A percentile compares a stretch with the other conserved stretches of the same genome.
Evolutionary conservation across 352 stramenopile species (phyloP).

Genomic region (Halophytophthora polymorphica): DNA sequence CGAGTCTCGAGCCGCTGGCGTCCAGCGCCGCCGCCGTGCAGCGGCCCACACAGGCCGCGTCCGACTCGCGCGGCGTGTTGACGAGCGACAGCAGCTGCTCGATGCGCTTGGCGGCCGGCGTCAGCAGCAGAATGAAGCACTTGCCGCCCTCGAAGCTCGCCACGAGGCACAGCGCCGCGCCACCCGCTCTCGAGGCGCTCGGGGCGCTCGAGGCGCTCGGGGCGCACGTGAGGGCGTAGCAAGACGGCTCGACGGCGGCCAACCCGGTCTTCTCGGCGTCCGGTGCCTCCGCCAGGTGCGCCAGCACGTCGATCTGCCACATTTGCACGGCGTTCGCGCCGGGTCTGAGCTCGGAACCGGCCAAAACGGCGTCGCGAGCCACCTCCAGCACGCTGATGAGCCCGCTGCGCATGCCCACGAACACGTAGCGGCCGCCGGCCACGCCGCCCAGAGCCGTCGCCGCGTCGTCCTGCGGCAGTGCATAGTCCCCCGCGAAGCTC

Average conservation of each 20-base stretch:
- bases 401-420: constrained; percentile 73
- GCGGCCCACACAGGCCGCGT: constrained; percentile 27
- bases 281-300: constrained; percentile 36
- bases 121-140: constrained; percentile 79
- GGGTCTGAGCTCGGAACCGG: constrained; percentile 32
- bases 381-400: constrained; percentile 70
- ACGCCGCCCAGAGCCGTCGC: constrained; percentile 46
- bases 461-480: constrained; percentile 61
- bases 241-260: constrained; percentile 26
- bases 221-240: constrained; percentile 53
- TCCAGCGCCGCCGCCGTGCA: constrained; percentile 56
- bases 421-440: constrained; percentile 51
- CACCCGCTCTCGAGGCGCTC: constrained; percentile 12
- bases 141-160: constrained; percentile 75
- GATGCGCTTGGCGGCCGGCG: constrained; percentile 52
- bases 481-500: constrained; percentile 49
- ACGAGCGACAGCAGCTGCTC: constrained; percentile 75
- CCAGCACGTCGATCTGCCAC: constrained; percentile 79
- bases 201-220: constrained; percentile 32
- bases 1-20: constrained; percentile 40
- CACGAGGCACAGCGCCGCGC: constrained; percentile 48
- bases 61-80: constrained; percentile 47
- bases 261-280: neutral
- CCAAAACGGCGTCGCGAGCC: constrained; percentile 3
- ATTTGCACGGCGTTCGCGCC: constrained; percentile 30